Evolutionary conservation across 805 yeast species (phyloP).

Genomic region (Candida mattraensis): DNA sequence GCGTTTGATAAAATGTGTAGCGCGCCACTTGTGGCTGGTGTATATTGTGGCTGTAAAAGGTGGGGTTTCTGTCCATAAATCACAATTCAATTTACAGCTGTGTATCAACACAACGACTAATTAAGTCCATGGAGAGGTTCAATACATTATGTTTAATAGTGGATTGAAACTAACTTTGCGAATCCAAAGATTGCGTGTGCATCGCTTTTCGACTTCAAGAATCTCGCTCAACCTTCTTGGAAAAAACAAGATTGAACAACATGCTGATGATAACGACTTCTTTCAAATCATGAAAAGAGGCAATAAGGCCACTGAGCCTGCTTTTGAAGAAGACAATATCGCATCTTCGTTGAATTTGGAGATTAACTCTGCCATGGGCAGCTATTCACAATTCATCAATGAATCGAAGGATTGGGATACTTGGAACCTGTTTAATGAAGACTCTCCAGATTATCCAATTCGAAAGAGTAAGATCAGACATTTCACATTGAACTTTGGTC

Average conservation of each 20-base stretch:
- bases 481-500: constrained; percentile 88
- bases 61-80: no score
- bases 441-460: constrained; percentile 37
- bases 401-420: constrained; percentile 36
- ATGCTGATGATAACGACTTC: constrained; percentile 32
- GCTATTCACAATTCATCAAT: constrained; percentile 34
- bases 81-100: no score
- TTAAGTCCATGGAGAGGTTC: no score
- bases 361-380: constrained; percentile 44
- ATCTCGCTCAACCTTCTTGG: no score
- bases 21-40: no score
- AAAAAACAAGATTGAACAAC: constrained; percentile 21
- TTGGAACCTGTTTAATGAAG: constrained; percentile 36
- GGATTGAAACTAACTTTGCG: no score
- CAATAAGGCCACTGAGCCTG: constrained; percentile 24
- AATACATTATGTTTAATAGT: no score
- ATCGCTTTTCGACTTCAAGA: no score
- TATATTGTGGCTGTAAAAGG: no score
- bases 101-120: no score
- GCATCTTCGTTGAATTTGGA: constrained; percentile 29
- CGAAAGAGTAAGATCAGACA: constrained; percentile 65
- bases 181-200: no score
- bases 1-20: no score
- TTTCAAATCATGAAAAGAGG: constrained; percentile 33
- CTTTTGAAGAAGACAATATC: constrained; percentile 24